These are phyloP conservation scores for Aspergillus amoenus DNA, from an alignment of 2,329 filamentous ascomycete genomes.

Conservation along the genomic window DNA sequence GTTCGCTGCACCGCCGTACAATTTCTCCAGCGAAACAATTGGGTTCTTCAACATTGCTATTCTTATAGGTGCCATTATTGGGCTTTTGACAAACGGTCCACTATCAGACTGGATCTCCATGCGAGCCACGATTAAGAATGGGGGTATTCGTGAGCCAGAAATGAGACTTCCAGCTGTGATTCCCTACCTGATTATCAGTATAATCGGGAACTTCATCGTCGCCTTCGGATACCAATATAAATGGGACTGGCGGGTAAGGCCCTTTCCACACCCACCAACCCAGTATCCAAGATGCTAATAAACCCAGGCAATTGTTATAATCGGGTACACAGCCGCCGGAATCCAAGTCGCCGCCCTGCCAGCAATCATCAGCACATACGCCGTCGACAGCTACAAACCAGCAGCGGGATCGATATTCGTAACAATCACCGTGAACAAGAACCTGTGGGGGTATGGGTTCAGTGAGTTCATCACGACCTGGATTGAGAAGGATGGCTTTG, in stretches of 20 bases:
- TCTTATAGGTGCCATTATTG: conserved; percentile 54
- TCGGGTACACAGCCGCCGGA: conserved; percentile 57
- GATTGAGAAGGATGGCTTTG: conserved; percentile 51
- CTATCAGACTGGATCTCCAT: conserved; percentile 59
- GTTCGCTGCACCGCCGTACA: conserved; percentile 57
- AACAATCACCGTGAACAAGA: conserved; percentile 63
- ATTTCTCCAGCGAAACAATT: conserved; percentile 51
- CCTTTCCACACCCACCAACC: too few species aligned
- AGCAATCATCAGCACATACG: conserved; percentile 58
- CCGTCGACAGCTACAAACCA: conserved; percentile 65
- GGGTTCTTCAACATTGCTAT: conserved; percentile 60
- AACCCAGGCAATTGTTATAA: conserved; percentile 49
- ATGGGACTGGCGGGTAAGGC: conserved; percentile 52
- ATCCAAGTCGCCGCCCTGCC: conserved; percentile 63
- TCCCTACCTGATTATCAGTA: conserved; percentile 57
- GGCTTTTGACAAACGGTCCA: conserved; percentile 55
- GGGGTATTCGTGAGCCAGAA: conserved; percentile 58
- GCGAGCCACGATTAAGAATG: conserved; percentile 52
- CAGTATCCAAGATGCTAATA: too few species aligned
- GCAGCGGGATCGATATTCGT: conserved; percentile 61
- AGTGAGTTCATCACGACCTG: conserved; percentile 56
- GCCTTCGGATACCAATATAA: conserved; percentile 53
- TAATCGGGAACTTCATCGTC: conserved; percentile 59
- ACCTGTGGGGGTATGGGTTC: conserved; percentile 63
- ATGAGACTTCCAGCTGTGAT: conserved; percentile 59